Evolutionary conservation across 2,329 filamentous ascomycete genomes (phyloP), one percentile per base, ranked within the genome.

Genomic region (Graphilbum ipis-grandicollis): DNA sequence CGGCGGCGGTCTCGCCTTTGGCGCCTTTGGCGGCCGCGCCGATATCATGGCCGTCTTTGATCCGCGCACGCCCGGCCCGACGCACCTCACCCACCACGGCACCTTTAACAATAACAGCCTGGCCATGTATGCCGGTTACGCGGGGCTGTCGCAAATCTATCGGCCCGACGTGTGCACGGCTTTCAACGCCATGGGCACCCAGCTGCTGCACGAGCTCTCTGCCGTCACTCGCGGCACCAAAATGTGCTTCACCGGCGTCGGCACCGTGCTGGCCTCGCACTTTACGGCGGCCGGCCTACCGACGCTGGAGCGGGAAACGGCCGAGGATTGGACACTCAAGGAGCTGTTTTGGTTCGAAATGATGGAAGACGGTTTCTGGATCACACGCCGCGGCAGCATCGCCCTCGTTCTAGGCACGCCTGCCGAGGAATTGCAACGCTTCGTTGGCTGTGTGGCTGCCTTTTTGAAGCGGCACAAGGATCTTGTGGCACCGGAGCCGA

Each of bases 11-110:
- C 58, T 74, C 46, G 57, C 62, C 1, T 73, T 75, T 44, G 71
- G 69, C 3, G 67, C 64, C 0, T 75, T 76, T 45, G 70, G 71
- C 3, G 70, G 70, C 0, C 51, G 56, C 45, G 36, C 34, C 17
- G 43, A 93, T 52, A 56, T 93, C 38, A 93, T 94, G 75, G 37
- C 40, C 12, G 73, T 81, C 45, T 76, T 80, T 43, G 72, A 76
- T 33, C 58, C 78, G 37, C 62, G 67, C 38, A 58, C 79, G 47
- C 52, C 75, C 26, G 4, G 18, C 17, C n/a, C 13, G n/a, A 9
- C 35, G n/a, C 32, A 28, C 2, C 50, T 71, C 5, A 50, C 55
- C 1, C 71, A 76, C 45, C 65, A 67, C 0, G 71, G 71, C 1
- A 76, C 71, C 0, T 76, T 73, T 13, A 31, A 26, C 21, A 26